Evolutionary conservation across 2,329 filamentous ascomycete genomes (phyloP), one percentile per base, ranked within the genome.

Genomic region (Myriosclerotinia duriaeana): DNA sequence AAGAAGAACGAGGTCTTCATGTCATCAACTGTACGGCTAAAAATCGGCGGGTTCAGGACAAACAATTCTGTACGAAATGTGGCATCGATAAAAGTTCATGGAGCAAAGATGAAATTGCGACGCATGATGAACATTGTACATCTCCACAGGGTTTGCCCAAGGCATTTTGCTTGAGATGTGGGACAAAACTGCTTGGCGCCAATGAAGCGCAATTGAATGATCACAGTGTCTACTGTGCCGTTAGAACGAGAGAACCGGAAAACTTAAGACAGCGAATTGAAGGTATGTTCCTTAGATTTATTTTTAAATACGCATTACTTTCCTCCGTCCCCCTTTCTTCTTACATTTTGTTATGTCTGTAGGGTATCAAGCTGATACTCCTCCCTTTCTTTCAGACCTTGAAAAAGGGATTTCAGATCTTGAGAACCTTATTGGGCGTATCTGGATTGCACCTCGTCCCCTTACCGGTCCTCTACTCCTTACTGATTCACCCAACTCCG

Each of bases 21-120:
- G 48, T 63, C 2, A 26, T 44, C 6, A 22, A 50, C 12, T 30
- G 44, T 17, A 58, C 65, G 0, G 58, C 58, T 9, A 61, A 22
- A 14, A 50, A 56, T 40, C 40, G 36, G 5, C 38, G 17, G 8
- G 36, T 12, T 12, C 34, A 38, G 9, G 56, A 46, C 15, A 52
- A 42, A 20, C 52, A 40, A 53, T 66, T 64, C 62, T 72, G 70
- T 40, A 64, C 53, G 9, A 64, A 61, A 48, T 72, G 70, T 40
- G 67, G 67, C 2, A 48, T 72, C 9, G 54, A 69, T 44, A 58
- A 68, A 12, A 65, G 53, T 38, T 26, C 52, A 11, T 65, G 53
- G 42, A 38, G 42, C n/a, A 15, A 59, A 14, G 38, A 53, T 8
- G 44, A 53, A 22, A 53, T 46, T 8, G 26, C 12, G 0, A 44